A percentile compares a stretch with the other conserved stretches of the same genome.
Evolutionary conservation across 2,329 filamentous ascomycete genomes (phyloP).

Genomic region (Akanthomyces lecanii): DNA sequence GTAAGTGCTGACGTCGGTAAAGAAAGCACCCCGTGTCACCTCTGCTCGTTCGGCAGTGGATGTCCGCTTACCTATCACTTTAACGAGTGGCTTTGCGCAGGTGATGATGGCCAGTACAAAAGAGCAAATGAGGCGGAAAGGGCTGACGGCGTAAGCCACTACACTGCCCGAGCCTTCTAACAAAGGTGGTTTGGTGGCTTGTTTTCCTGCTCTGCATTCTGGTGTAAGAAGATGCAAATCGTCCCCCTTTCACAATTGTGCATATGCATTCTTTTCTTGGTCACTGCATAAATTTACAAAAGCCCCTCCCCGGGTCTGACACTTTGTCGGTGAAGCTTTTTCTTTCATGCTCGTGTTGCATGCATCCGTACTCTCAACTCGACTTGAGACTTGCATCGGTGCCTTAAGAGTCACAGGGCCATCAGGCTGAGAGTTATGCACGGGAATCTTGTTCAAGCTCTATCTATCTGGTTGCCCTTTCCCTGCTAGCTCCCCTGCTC

Average conservation of each 20-base stretch:
- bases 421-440: background rate
- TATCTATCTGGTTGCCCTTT: background rate
- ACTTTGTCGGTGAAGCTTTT: background rate
- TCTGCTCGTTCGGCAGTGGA: background rate
- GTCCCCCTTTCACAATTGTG: background rate
- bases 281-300: background rate
- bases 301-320: too few species aligned
- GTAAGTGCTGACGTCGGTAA: background rate
- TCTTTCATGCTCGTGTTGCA: background rate
- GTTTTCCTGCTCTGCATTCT: background rate
- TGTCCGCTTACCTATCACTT: background rate
- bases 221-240: background rate
- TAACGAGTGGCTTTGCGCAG: background rate
- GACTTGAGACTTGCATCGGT: background rate
- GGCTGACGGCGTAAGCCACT: background rate
- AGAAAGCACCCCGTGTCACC: background rate
- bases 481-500: too few species aligned
- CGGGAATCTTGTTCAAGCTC: background rate
- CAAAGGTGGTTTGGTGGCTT: background rate
- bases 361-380: background rate
- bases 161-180: background rate
- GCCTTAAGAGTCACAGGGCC: background rate
- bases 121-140: constrained; percentile 5
- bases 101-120: background rate
- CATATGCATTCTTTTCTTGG: background rate